Evolutionary conservation across 192 early-diverging fungal genomes (phyloP), one percentile per base, ranked within the genome.

Genomic region (Geosiphon pyriformis): DNA sequence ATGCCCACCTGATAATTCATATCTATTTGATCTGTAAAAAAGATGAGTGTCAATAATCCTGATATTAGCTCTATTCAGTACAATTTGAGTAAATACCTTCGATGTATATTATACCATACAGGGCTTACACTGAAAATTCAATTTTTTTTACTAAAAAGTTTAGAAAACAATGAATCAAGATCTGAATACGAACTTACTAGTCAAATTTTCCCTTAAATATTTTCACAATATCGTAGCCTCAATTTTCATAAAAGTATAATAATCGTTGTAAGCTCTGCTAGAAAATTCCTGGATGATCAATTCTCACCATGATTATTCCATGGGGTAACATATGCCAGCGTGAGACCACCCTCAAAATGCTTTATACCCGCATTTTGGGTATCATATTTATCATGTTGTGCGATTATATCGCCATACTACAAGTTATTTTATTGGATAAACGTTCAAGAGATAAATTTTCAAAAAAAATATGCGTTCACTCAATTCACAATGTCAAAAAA

Each of bases 121-220:
- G 76, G 76, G 30, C 69, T 60, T 30, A 77, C 65, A 57, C 76
- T 77, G 51, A 8, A 3, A 11, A 57, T 17, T 26, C 17, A 31
- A 29, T 31, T 29, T 4, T 11, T 31, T 6, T 29, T 31, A 31
- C 3, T 17, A 4, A 2, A 57, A 8, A 57, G 17, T 57, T 32
- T 10, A 57, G 3, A 11, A 31, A 56, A 26, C 17, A 26, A 27
- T 57, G 27, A 29, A 50, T 34, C 32, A 51, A n/a, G 0, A 8
- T 2, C 22, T 33, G 30, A 34, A 2, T 30, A 52, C 33, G 15
- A 42, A 64, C 61, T 60, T 71, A 77, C 76, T 68, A 77, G 30
- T 77, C 76, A 61, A 74, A 77, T 68, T 77, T 77, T 33, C 76
- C 76, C 50, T 77, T 77, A 58, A 77, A 74, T 25, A 71, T 59